Percentiles rank a stretch among this genome's conserved stretches.
Conservation (phyloP, 495 filamentous ascomycete species). For the Podospora fimiseda region DNA sequence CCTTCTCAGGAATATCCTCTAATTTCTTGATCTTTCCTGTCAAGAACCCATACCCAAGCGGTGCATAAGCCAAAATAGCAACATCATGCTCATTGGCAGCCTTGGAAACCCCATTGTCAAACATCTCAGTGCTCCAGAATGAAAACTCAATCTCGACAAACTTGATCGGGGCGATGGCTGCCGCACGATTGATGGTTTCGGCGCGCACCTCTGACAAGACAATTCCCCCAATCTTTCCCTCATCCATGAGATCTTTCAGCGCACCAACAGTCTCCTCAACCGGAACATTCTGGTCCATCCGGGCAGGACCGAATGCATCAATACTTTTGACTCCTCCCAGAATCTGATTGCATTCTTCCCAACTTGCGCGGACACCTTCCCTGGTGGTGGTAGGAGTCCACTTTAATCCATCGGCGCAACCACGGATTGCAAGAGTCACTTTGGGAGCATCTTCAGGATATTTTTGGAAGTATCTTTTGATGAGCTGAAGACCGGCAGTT, state of each 20-base stretch:
- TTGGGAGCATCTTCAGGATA: constrained; percentile 56
- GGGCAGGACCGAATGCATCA: constrained; percentile 65
- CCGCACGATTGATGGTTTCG: constrained; percentile 59
- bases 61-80: constrained; percentile 52
- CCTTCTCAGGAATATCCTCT: constrained; percentile 54
- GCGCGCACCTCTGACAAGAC: constrained; percentile 59
- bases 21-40: constrained; percentile 43
- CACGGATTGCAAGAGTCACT: constrained; percentile 56
- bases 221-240: constrained; percentile 64
- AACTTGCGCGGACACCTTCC: constrained; percentile 49
- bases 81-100: constrained; percentile 63
- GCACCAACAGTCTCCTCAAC: constrained; percentile 30
- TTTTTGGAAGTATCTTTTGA: constrained; percentile 53
- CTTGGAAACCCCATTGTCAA: constrained; percentile 59
- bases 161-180: constrained; percentile 54
- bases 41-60: constrained; percentile 16
- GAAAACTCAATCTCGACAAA: constrained; percentile 70
- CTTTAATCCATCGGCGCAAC: constrained; percentile 27
- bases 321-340: constrained; percentile 61
- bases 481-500: constrained; percentile 39
- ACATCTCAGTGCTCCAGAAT: constrained; percentile 55
- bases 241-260: constrained; percentile 43
- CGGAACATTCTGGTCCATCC: constrained; percentile 52
- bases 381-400: constrained; percentile 37
- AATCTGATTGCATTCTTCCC: constrained; percentile 55